Percentiles rank a stretch among this genome's conserved stretches.
These are phyloP conservation scores for Rhynchospora tenuis DNA, from an alignment of 176 grass and related monocot genomes.

Conservation along the genomic window DNA sequence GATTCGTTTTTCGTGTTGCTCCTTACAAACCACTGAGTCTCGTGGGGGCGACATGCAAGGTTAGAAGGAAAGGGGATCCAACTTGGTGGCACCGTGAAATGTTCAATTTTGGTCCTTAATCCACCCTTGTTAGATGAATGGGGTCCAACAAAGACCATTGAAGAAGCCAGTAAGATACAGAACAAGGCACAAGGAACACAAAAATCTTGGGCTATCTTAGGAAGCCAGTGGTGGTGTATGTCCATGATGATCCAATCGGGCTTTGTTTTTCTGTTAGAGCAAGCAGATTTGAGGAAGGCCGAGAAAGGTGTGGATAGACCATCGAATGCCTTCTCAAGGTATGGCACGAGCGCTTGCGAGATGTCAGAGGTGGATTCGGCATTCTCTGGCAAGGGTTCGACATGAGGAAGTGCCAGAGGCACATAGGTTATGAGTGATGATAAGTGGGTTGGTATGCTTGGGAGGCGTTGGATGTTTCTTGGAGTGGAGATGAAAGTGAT, in stretches of 20 bases:
- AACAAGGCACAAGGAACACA: conserved; percentile 21
- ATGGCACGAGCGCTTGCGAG: not conserved
- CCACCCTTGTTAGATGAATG: not conserved
- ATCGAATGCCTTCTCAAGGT: conserved; percentile 41
- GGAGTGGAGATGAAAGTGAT: conserved; percentile 54
- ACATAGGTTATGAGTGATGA: conserved; percentile 31
- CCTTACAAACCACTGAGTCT: not conserved
- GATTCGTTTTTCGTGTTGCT: not conserved
- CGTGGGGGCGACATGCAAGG: conserved; percentile 23
- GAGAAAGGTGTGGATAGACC: conserved; percentile 26
- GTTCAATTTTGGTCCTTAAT: not conserved
- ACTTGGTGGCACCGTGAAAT: conserved; percentile 27
- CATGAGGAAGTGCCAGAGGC: conserved; percentile 17
- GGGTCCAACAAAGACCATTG: conserved; percentile 18
- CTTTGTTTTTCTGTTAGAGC: conserved; percentile 3
- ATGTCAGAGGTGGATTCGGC: conserved; percentile 45
- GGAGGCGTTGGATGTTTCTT: conserved; percentile 39
- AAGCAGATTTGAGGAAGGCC: not conserved
- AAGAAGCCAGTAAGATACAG: not conserved
- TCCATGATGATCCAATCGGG: conserved; percentile 41
- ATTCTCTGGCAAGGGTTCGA: conserved; percentile 24
- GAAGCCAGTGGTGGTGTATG: conserved; percentile 32
- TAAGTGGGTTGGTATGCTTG: conserved; percentile 29
- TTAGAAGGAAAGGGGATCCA: conserved; percentile 26
- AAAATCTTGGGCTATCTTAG: conserved; percentile 22